Base-by-base conservation (phyloP, 257 asterid species). In the Fraxinus excelsior region DNA sequence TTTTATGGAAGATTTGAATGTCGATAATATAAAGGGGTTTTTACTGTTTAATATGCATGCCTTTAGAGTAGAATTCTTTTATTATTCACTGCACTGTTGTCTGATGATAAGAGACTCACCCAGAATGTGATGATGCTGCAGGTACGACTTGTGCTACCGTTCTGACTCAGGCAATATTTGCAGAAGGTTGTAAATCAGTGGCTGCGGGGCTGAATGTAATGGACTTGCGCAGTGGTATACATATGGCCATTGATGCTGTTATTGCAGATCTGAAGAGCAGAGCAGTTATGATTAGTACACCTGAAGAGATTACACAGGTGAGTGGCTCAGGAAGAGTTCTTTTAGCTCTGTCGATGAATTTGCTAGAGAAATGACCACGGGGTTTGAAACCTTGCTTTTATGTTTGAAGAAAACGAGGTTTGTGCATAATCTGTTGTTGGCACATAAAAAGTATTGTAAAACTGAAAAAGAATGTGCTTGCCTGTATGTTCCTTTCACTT, bases 81-180 rank as follows among this genome's bases (percentile, higher is more conserved):
- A 67, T 44, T 23, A 35, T 68, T 66, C n/a, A 28, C 34, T 73
- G 64, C 67, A 69, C 31, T 73, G 66, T 34, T 72, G n/a, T 40
- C 37, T 32, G 49, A 51, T 78, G 68, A 40, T 37, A 53, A 18
- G 68, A 11, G 72, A 73, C 71, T 83, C 75, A 86, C 56, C 64
- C n/a, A 76, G 76, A 74, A 71, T 32, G 31, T 75, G 78, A 62
- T 74, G 64, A 78, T 83, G 78, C 73, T 60, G 78, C 88, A 94
- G 98, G 98, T 84, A 94, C 98, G 31, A 94, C 98, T 73, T 94
- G 98, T 85, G 98, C 98, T 26, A 92, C 97, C 26, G 97, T 92
- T 73, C 86, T 92, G 82, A 89, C 96, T 76, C 98, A 94, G 83
- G 94, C 97, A 76, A 92, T 94, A 83, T 92, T 89, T 84, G 71